Evolutionary conservation across 1,139 yeast species (phyloP).

Genomic region (Saccharomycopsis hybrid): DNA sequence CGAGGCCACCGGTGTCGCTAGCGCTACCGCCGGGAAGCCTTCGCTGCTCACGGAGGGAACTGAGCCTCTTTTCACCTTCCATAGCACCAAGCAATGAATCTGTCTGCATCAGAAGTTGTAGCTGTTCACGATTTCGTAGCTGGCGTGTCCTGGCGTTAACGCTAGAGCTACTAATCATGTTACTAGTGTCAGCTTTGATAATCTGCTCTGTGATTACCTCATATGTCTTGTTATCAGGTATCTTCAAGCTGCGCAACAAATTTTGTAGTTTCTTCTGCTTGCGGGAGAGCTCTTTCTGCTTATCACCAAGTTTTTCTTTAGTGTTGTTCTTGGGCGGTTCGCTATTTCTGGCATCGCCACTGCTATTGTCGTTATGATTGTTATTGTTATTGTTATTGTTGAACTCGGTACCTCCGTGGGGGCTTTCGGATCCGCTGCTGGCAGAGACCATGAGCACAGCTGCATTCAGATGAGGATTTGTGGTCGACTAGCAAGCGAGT

Average conservation of each 20-base stretch:
- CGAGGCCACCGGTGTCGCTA: not conserved
- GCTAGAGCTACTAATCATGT: slow-evolving; percentile 21
- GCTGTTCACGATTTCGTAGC: slow-evolving; percentile 18
- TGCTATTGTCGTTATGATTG: too few relatives aligned
- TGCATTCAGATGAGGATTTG: too few relatives aligned
- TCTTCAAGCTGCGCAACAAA: slow-evolving; percentile 24
- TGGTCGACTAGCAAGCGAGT: too few relatives aligned
- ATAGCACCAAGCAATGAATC: not conserved
- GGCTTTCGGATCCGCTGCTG: not conserved
- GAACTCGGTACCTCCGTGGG: not conserved
- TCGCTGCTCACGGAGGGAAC: too few relatives aligned
- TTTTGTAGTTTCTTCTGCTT: slow-evolving; percentile 15
- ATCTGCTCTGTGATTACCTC: slow-evolving; percentile 26
- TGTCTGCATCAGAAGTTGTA: not conserved
- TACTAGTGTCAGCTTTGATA: slow-evolving; percentile 16
- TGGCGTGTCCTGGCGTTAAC: too few relatives aligned
- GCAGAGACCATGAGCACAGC: too few relatives aligned
- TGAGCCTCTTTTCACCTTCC: too few relatives aligned
- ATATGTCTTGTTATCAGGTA: slow-evolving; percentile 28
- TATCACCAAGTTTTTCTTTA: too few relatives aligned
- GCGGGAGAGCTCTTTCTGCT: too few relatives aligned
- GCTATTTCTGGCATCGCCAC: too few relatives aligned
- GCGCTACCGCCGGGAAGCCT: too few relatives aligned
- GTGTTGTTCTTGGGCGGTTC: too few relatives aligned
- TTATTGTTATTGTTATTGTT: not conserved